phyloP scores from a whole-genome alignment of 2,329 filamentous ascomycete genomes.

The Emericellopsis cladophorae region DNA sequence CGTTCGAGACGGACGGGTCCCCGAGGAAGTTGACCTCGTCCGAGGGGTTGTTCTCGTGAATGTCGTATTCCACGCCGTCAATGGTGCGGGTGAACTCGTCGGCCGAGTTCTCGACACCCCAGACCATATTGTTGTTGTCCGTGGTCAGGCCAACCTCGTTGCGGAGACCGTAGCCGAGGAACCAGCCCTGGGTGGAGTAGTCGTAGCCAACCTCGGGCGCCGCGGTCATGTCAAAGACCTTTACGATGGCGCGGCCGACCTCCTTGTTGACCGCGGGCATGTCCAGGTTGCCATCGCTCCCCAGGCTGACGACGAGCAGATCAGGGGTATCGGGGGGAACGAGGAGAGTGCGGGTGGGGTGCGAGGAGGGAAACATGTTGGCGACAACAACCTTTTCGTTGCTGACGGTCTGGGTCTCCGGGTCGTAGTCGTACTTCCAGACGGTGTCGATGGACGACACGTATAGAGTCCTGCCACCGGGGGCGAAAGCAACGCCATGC shows the following conservation, averaged over 20 bases:
- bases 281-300: constrained; percentile 25
- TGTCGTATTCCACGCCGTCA: constrained; percentile 29
- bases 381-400: constrained; percentile 25
- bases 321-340: constrained; percentile 22
- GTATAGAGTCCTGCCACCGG: constrained; percentile 24
- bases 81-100: constrained; percentile 38
- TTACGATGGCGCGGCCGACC: constrained; percentile 21
- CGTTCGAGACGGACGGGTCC: constrained; percentile 13
- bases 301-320: constrained; percentile 23
- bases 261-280: constrained; percentile 15
- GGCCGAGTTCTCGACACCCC: constrained; percentile 40
- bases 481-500: constrained; percentile 24
- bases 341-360: constrained; percentile 23
- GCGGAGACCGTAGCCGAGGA: constrained; percentile 32
- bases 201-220: constrained; percentile 20
- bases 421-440: constrained; percentile 46
- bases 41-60: constrained; percentile 49
- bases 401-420: constrained; percentile 28
- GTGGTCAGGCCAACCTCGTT: constrained; percentile 51
- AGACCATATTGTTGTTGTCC: constrained; percentile 24
- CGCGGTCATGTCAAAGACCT: constrained; percentile 25
- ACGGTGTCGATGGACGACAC: constrained; percentile 26
- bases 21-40: constrained; percentile 51
- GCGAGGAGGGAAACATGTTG: constrained; percentile 24
- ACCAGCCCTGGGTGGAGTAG: constrained; percentile 24